Evolutionary conservation across 345 rosid genomes (phyloP), one percentile per base, ranked within the genome.

Genomic region (Populus ilicifolia): DNA sequence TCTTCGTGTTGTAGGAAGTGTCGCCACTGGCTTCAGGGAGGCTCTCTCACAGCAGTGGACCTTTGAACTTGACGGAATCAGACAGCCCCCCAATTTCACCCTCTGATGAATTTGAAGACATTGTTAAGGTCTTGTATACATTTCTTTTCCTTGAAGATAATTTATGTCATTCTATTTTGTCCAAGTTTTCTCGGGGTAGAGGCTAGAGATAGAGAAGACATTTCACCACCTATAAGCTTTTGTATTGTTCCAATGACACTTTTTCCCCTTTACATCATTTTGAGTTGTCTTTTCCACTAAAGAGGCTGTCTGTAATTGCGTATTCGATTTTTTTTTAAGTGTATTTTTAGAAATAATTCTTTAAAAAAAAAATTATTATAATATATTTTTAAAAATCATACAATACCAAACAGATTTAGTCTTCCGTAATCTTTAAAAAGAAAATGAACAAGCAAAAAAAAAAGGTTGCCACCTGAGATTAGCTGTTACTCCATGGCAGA

Each of bases 31-130:
- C 97, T 30, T 95, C 99, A 21, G 98, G 99, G 48, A 89, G 98
- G 88, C 90, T 93, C 35, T 95, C 99, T 63, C 98, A 93, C 82
- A 95, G 99, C 67, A 93, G 97, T 56, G 99, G 97, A 9, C 98
- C 98, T 67, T 84, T 91, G 85, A 89, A 88, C 74, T 81, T 85
- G 43, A 81, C 89, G 50, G 92, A 86, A 80, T 86, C 85, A 9
- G 97, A 93, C 70, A 95, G 96, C 65, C 92, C 98, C 17, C 97
- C 96, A 9, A 83, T 88, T 54, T 95, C 99, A 39, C 97, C 98
- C 1, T 88, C 94, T 8, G 94, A 95, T 44, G 99, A 95, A 46
- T 90, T 89, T 14, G 98, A 95, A 82, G 99, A 95, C 89, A 86
- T 95, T 79, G 87, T 92, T 75, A 90, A 93, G 98, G 99, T 94